A percentile compares a stretch with the other conserved stretches of the same genome.
Evolutionary conservation across 192 early-diverging fungal genomes (phyloP).

Genomic region (Phycomyces blakesleeanus): DNA sequence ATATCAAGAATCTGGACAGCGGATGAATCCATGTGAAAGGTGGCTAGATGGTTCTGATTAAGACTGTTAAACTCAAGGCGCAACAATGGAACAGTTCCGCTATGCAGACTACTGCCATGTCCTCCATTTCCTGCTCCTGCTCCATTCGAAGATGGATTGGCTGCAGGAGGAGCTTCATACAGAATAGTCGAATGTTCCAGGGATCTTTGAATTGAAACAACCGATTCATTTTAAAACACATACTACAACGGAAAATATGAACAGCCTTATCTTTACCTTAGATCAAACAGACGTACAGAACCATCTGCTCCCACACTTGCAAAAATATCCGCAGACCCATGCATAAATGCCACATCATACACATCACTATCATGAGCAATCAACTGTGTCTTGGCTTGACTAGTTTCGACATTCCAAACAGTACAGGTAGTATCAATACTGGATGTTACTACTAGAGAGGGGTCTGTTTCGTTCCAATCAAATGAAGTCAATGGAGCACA

Average conservation of each 20-base stretch:
- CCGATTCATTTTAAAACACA: neutral
- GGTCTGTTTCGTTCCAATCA: slow-evolving; percentile 94
- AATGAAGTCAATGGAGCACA: slow-evolving; percentile 92
- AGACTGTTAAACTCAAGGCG: slow-evolving; percentile 86
- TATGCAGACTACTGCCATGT: neutral
- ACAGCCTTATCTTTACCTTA: slow-evolving; percentile 49
- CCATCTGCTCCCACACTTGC: slow-evolving; percentile 98
- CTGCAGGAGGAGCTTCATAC: slow-evolving; percentile 76
- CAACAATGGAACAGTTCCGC: slow-evolving; percentile 59
- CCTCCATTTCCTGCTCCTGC: slow-evolving; percentile 11
- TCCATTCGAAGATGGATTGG: slow-evolving; percentile 1
- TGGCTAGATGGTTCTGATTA: slow-evolving; percentile 89
- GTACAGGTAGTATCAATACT: slow-evolving; percentile 99
- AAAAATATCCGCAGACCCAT: slow-evolving; percentile 83
- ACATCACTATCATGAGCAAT: slow-evolving; percentile 99
- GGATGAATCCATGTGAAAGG: slow-evolving; percentile 81
- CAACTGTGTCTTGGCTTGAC: slow-evolving; percentile 95
- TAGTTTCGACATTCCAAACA: slow-evolving; percentile 96
- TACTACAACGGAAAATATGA: neutral
- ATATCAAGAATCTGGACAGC: slow-evolving; percentile 88
- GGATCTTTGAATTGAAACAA: slow-evolving; percentile 46
- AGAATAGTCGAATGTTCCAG: slow-evolving; percentile 98
- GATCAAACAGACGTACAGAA: slow-evolving; percentile 95
- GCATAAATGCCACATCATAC: slow-evolving; percentile 94
- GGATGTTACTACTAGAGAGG: slow-evolving; percentile 81